Conservation (phyloP, 306 rosid genomes). For the Vigna radiata region DNA sequence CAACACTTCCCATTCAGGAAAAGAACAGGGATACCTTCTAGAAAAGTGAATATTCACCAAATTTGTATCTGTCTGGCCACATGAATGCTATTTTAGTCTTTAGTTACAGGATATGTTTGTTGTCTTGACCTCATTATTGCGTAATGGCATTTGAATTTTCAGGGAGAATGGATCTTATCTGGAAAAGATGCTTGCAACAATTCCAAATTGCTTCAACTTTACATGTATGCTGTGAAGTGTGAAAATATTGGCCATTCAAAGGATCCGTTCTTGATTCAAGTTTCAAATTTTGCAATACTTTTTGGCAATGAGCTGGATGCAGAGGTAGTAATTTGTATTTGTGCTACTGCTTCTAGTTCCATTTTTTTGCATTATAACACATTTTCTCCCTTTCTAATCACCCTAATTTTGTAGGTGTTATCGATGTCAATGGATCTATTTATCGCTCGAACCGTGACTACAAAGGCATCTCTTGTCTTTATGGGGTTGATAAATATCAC, state of each 20-base stretch:
- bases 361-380: constrained; percentile 24
- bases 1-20: neutral
- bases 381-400: constrained; percentile 34
- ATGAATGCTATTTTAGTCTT: constrained; percentile 2
- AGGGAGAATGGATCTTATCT: constrained; percentile 98
- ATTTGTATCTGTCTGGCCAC: constrained; percentile 17
- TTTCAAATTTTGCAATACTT: constrained; percentile 88
- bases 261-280: constrained; percentile 95
- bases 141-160: constrained; percentile 47
- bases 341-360: constrained; percentile 33
- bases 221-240: constrained; percentile 74
- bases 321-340: constrained; percentile 73
- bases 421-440: constrained; percentile 99
- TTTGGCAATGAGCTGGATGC: constrained; percentile 99
- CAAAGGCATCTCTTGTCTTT: constrained; percentile 94
- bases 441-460: constrained; percentile 98
- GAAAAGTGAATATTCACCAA: constrained; percentile 15
- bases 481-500: constrained; percentile 74
- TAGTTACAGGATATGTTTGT: constrained; percentile 21
- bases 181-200: constrained; percentile 74
- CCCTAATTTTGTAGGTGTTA: constrained; percentile 76
- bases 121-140: constrained; percentile 23
- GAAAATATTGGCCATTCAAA: constrained; percentile 79
- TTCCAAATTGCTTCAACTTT: constrained; percentile 66
- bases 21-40: constrained; percentile 26